A percentile compares a stretch with the other conserved stretches of the same genome.
Evolutionary conservation across 1,284 basidiomycete species (phyloP).

Genomic region (Athelia psychrophila): DNA sequence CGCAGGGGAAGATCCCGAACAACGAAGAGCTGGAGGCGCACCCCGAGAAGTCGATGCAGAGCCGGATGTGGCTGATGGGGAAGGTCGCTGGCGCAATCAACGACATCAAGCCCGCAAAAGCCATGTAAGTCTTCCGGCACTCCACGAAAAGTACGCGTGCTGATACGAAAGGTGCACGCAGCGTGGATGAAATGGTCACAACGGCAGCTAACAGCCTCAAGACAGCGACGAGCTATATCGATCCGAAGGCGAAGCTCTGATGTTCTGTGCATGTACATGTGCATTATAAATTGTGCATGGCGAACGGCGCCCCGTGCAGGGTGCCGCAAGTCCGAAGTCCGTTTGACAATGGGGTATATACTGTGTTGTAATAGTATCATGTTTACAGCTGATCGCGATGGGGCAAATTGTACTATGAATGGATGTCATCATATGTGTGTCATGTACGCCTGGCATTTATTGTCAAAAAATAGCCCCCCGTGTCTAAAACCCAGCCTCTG

Average conservation of each 20-base stretch:
- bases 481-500: too few relatives aligned
- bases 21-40: conserved; percentile 67
- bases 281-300: too few relatives aligned
- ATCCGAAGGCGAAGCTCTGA: conserved; percentile 41
- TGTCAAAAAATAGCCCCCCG: too few relatives aligned
- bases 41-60: conserved; percentile 65
- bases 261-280: too few relatives aligned
- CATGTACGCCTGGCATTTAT: too few relatives aligned
- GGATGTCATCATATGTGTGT: too few relatives aligned
- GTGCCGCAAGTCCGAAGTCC: too few relatives aligned
- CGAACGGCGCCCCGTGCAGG: too few relatives aligned
- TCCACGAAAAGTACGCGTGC: background rate
- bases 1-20: conserved; percentile 73
- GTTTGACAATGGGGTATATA: too few relatives aligned
- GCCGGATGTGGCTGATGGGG: conserved; percentile 80
- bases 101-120: conserved; percentile 78
- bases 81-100: conserved; percentile 77
- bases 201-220: conserved; percentile 50
- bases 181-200: conserved; percentile 68
- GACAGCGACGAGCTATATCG: conserved; percentile 30
- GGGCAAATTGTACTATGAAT: too few relatives aligned
- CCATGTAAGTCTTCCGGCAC: conserved; percentile 56
- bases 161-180: conserved; percentile 21
- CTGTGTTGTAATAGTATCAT: too few relatives aligned
- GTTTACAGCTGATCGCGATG: too few relatives aligned